A percentile compares a stretch with the other conserved stretches of the same genome.
Conservation (phyloP, 2,329 filamentous ascomycete species). For the Scedosporium aurantiacum region DNA sequence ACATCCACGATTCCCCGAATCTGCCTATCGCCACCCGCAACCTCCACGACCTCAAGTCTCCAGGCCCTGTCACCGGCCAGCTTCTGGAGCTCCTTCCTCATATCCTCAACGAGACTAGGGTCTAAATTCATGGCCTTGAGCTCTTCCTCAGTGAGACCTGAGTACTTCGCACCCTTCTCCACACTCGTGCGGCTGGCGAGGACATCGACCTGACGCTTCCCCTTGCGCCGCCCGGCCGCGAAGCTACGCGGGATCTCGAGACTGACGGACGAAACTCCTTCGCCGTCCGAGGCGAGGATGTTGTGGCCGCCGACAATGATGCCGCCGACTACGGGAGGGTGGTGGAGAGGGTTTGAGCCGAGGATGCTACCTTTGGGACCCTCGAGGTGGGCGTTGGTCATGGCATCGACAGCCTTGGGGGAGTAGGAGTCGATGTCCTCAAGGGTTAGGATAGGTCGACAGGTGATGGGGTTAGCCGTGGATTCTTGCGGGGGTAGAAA, state of each 20-base stretch:
- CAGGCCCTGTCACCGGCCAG: slow-evolving; percentile 62
- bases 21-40: slow-evolving; percentile 45
- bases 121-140: slow-evolving; percentile 58
- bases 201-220: not conserved
- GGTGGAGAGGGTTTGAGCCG: not conserved
- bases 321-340: slow-evolving; percentile 34
- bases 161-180: slow-evolving; percentile 50
- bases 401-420: slow-evolving; percentile 12
- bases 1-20: slow-evolving; percentile 60
- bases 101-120: slow-evolving; percentile 54
- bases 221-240: not conserved
- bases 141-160: slow-evolving; percentile 52
- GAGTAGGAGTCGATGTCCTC: slow-evolving; percentile 19
- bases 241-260: slow-evolving; percentile 34
- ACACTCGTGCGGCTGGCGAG: slow-evolving; percentile 20
- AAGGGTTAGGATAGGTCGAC: slow-evolving; percentile 53
- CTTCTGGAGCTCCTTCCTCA: slow-evolving; percentile 57
- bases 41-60: slow-evolving; percentile 70
- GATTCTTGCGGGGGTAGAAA: slow-evolving; percentile 74
- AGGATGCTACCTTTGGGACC: slow-evolving; percentile 2
- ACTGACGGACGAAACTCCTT: slow-evolving; percentile 33
- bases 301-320: slow-evolving; percentile 40
- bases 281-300: slow-evolving; percentile 32
- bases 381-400: slow-evolving; percentile 1
- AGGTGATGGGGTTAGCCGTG: slow-evolving; percentile 65